Evolutionary conservation across 345 rosid genomes (phyloP), one percentile per base, ranked within the genome.

Genomic region (Moricandia arvensis): DNA sequence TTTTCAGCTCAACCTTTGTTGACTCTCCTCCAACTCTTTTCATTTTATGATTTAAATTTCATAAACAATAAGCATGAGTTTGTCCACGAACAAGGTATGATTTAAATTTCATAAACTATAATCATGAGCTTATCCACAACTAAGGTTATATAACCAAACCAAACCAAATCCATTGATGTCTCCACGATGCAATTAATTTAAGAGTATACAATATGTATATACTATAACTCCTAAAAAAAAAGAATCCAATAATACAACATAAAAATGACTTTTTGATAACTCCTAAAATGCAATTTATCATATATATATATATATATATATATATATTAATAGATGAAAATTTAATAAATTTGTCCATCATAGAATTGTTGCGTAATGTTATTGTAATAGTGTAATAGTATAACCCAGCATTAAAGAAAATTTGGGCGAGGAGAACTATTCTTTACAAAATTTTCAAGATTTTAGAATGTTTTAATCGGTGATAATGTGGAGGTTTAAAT

Each of bases 71-170:
- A 57, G 64, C 21, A 63, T 34, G 41, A 69, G 60, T 15, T 69
- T 76, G 64, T 76, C 75, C 80, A 70, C 71, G 30, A 27, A 24
- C 59, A 53, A 27, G 11, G 41, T n/a, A 6, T 27, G n/a, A 31
- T 8, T 4, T 49, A 21, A 29, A 0, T 55, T 58, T 16, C 15
- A 64, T 64, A 55, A 30, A 9, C 17, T 8, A 58, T 33, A 55
- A 57, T 77, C 24, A 64, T 35, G 41, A 70, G 54, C 11, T 76
- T 70, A 76, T 76, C 75, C 80, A 70, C 71, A 55, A 37, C 17
- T 53, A 63, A 30, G 18, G 7, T 15, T 43, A 13, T 5, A 5
- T 16, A 6, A 12, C 64, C 53, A 60, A 12, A 12, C 64, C 53
- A 60, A 12, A 49, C 74, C 29, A 60, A 75, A 59, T 37, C 47